Evolutionary conservation across 1,284 basidiomycete species (phyloP).

Genomic region (Trametes sp.): DNA sequence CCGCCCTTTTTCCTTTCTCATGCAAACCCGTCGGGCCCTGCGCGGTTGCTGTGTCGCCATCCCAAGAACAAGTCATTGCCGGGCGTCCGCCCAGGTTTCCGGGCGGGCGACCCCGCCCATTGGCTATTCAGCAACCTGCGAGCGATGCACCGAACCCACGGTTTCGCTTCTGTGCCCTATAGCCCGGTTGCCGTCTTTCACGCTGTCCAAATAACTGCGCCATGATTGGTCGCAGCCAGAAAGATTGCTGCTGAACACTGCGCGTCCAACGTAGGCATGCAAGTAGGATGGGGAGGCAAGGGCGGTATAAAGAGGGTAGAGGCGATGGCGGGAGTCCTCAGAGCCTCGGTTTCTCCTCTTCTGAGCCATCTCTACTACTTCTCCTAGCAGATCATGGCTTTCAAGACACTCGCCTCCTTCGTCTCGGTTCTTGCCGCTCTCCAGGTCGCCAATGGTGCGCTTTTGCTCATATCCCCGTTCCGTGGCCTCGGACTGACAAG

Average conservation of each 20-base stretch:
- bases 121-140: not conserved
- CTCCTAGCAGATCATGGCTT: conserved; percentile 13
- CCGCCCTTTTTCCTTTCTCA: conserved; percentile 18
- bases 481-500: not conserved
- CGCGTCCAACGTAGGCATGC: not conserved
- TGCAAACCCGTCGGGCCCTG: conserved; percentile 5
- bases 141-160: conserved; percentile 10
- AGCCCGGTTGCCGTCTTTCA: not conserved
- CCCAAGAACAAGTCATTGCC: conserved; percentile 3
- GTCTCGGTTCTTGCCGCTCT: conserved; percentile 19
- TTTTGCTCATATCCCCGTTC: no score
- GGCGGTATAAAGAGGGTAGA: conserved; percentile 11
- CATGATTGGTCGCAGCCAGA: conserved; percentile 16
- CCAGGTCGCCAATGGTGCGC: conserved; percentile 20
- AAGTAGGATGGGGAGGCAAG: conserved; percentile 1
- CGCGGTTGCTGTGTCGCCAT: conserved; percentile 3
- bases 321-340: conserved; percentile 4
- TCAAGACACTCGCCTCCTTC: conserved; percentile 21
- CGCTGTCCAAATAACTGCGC: conserved; percentile 9
- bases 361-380: not conserved
- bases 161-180: not conserved
- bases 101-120: conserved; percentile 5
- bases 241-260: conserved; percentile 1
- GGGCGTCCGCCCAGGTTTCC: not conserved
- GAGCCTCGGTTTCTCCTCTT: conserved; percentile 8